phyloP scores from a whole-genome alignment of 1,284 basidiomycete species.

The Xanthoconium separans region DNA sequence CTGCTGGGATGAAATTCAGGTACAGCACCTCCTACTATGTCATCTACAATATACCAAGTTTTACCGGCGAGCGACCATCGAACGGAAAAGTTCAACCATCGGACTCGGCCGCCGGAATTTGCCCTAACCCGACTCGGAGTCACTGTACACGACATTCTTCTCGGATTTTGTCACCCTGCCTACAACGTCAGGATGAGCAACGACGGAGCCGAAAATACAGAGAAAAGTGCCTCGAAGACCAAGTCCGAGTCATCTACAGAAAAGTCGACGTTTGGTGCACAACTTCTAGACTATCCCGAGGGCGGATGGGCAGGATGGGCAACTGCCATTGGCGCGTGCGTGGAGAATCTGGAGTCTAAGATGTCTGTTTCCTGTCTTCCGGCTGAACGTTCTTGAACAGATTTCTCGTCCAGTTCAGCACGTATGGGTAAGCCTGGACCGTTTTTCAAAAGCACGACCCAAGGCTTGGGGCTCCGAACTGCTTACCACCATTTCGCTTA shows the following conservation, averaged over 20 bases:
- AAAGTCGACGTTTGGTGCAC: background rate
- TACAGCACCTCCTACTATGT: too few relatives aligned
- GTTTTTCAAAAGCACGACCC: background rate
- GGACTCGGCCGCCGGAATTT: too few relatives aligned
- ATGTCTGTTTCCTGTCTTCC: background rate
- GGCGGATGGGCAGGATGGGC: slow-evolving; percentile 31
- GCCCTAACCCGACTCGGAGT: background rate
- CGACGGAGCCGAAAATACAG: background rate
- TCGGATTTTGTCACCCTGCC: background rate
- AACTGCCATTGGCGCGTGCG: slow-evolving; percentile 31
- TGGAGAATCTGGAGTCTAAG: background rate
- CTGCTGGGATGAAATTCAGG: too few relatives aligned
- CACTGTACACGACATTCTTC: background rate
- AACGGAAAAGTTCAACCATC: background rate
- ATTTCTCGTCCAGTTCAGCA: slow-evolving; percentile 37
- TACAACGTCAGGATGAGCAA: background rate
- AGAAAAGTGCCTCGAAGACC: background rate
- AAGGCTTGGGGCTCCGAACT: background rate
- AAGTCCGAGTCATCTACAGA: background rate
- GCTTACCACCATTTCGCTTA: slow-evolving; percentile 7
- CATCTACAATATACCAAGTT: too few relatives aligned
- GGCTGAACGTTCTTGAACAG: slow-evolving; percentile 5
- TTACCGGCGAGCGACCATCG: background rate
- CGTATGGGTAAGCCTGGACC: slow-evolving; percentile 36
- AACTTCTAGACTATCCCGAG: slow-evolving; percentile 20